Evolutionary conservation across 345 rosid species (phyloP).

Genomic region (Salix purpurea): DNA sequence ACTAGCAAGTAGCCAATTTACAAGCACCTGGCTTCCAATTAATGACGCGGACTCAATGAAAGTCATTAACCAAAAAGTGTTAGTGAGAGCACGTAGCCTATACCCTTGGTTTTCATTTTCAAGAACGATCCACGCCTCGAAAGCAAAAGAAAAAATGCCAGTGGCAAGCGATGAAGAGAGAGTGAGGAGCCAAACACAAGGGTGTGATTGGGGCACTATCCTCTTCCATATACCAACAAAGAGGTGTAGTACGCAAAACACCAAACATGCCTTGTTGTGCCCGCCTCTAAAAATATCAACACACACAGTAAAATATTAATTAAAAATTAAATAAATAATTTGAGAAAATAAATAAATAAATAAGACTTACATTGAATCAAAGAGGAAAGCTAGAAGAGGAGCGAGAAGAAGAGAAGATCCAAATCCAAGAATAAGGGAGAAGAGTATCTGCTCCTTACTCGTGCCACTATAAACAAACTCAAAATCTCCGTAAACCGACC

Average conservation of each 20-base stretch:
- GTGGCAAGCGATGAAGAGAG: conserved; percentile 65
- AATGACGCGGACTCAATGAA: conserved; percentile 72
- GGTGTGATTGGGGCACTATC: conserved; percentile 32
- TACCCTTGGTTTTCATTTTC: conserved; percentile 91
- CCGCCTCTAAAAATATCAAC: conserved; percentile 44
- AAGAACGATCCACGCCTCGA: conserved; percentile 78
- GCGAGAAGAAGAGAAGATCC: conserved; percentile 55
- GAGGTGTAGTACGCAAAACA: conserved; percentile 68
- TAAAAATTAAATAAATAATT: not conserved
- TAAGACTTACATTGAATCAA: conserved; percentile 60
- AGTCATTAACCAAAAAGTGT: conserved; percentile 90
- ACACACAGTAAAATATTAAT: not conserved
- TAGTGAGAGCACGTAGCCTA: conserved; percentile 63
- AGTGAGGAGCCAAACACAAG: conserved; percentile 55
- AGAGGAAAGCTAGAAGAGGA: conserved; percentile 58
- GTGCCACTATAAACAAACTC: conserved; percentile 45
- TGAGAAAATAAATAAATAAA: not conserved
- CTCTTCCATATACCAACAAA: conserved; percentile 73
- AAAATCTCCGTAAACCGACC: conserved; percentile 79
- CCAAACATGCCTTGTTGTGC: conserved; percentile 63
- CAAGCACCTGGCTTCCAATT: conserved; percentile 69
- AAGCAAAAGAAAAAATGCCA: conserved; percentile 62
- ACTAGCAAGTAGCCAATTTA: conserved; percentile 58
- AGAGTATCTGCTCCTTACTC: conserved; percentile 50
- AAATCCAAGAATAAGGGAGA: conserved; percentile 51